A percentile compares a stretch with the other conserved stretches of the same genome.
Evolutionary conservation across 140 eudicot genomes (phyloP).

Genomic region (Oenanthe javanica): DNA sequence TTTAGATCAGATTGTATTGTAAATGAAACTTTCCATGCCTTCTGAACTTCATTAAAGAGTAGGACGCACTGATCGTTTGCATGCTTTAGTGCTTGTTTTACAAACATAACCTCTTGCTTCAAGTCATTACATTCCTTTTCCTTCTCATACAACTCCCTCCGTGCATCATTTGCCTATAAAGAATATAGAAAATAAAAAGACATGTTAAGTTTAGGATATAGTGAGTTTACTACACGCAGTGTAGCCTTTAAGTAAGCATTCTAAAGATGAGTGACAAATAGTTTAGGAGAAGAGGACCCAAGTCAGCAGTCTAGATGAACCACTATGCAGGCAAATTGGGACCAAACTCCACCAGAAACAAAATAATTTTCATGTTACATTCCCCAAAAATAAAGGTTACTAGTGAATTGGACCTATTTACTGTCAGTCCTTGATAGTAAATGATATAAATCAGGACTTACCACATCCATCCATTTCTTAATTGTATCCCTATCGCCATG

Average conservation of each 20-base stretch:
- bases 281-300: constrained; percentile 1
- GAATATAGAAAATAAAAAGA: constrained; percentile 3
- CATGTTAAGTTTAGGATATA: constrained; percentile 5
- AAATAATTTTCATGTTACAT: background rate
- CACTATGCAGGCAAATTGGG: background rate
- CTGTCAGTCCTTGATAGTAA: background rate
- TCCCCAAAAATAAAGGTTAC: background rate
- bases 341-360: constrained; percentile 1
- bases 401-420: background rate
- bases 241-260: background rate
- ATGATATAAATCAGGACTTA: constrained; percentile 36
- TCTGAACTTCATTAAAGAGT: constrained; percentile 93
- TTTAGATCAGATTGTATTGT: constrained; percentile 84
- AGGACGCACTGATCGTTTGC: constrained; percentile 90
- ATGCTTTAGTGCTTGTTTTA: constrained; percentile 64
- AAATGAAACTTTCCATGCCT: constrained; percentile 97
- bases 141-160: constrained; percentile 73
- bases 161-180: constrained; percentile 91
- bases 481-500: constrained; percentile 90
- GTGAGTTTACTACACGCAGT: background rate
- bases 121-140: constrained; percentile 66
- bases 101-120: constrained; percentile 59
- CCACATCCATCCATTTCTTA: constrained; percentile 88
- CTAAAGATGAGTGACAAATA: background rate
- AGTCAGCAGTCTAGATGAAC: background rate